These are phyloP conservation scores for Rhexocercosporidium sp. DNA, from an alignment of 2,329 filamentous ascomycete species.

Conservation along the genomic window DNA sequence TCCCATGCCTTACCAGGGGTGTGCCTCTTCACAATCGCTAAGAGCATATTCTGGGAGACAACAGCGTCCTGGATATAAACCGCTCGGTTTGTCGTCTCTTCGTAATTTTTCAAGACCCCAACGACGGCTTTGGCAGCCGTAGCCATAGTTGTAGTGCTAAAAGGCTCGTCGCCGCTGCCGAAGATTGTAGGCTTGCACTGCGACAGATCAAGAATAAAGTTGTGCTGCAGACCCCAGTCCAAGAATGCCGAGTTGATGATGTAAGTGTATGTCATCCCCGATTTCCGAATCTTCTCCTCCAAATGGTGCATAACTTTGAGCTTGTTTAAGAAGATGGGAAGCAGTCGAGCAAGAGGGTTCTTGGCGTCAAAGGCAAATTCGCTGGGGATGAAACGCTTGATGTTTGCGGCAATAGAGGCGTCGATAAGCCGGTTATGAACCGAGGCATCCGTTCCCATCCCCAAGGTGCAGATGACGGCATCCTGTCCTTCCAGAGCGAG, in stretches of 20 bases:
- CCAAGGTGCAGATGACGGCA: constrained; percentile 59
- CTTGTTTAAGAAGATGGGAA: constrained; percentile 61
- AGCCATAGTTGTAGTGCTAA: constrained; percentile 54
- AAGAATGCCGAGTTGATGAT: constrained; percentile 62
- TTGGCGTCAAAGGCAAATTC: constrained; percentile 56
- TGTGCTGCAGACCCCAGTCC: constrained; percentile 56
- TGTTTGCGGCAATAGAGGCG: constrained; percentile 52
- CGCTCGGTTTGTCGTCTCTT: constrained; percentile 57
- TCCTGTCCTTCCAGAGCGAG: constrained; percentile 60
- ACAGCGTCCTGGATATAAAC: constrained; percentile 53
- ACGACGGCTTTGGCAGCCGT: constrained; percentile 54
- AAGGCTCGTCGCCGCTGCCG: constrained; percentile 55
- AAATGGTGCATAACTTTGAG: constrained; percentile 48
- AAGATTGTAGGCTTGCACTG: constrained; percentile 48
- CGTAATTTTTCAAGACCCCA: constrained; percentile 52
- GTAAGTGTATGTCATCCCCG: constrained; percentile 58
- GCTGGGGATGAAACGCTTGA: constrained; percentile 58
- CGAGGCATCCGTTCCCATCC: constrained; percentile 48
- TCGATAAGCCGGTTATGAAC: constrained; percentile 52
- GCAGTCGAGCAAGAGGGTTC: constrained; percentile 43
- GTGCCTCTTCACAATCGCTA: constrained; percentile 44
- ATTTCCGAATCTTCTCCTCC: constrained; percentile 45
- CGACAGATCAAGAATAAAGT: constrained; percentile 50
- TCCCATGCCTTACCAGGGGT: constrained; percentile 40
- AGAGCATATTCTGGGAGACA: constrained; percentile 50